phyloP scores from a whole-genome alignment of 2,329 filamentous ascomycete genomes.

The Colletotrichum shisoi region DNA sequence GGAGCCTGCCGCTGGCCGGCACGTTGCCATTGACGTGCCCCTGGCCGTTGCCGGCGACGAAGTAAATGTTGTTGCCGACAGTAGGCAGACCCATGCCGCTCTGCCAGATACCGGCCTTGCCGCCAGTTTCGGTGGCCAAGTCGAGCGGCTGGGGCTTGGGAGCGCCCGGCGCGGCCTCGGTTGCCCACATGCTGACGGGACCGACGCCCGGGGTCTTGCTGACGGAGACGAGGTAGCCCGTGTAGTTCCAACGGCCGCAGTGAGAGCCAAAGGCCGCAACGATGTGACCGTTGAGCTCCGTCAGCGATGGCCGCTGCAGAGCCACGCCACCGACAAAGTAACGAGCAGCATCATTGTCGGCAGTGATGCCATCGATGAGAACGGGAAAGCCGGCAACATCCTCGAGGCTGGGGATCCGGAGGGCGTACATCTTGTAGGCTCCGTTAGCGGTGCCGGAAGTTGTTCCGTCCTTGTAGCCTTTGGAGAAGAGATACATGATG shows the following conservation, averaged over 20 bases:
- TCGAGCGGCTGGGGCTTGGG: constrained; percentile 42
- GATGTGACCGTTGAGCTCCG: constrained; percentile 48
- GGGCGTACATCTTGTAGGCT: constrained; percentile 52
- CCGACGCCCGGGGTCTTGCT: constrained; percentile 46
- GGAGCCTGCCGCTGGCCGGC: constrained; percentile 47
- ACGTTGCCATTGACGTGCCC: constrained; percentile 48
- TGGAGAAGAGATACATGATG: constrained; percentile 51
- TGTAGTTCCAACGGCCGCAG: constrained; percentile 58
- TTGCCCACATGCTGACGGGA: constrained; percentile 44
- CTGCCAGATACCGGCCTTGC: constrained; percentile 51
- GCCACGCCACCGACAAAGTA: constrained; percentile 57
- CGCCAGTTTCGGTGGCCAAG: constrained; percentile 40
- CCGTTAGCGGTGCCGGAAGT: constrained; percentile 47
- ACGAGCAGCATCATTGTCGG: constrained; percentile 55
- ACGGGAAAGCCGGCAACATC: constrained; percentile 53
- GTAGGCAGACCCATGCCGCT: constrained; percentile 49
- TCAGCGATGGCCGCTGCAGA: constrained; percentile 54
- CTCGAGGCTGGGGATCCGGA: constrained; percentile 51
- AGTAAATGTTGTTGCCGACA: constrained; percentile 45
- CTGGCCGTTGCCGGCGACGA: constrained; percentile 44
- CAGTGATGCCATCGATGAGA: constrained; percentile 53
- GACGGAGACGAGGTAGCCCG: constrained; percentile 46
- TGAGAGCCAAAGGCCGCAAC: constrained; percentile 59
- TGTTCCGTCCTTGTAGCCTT: constrained; percentile 46
- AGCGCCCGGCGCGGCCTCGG: constrained; percentile 49